Evolutionary conservation across 495 filamentous ascomycete genomes (phyloP), one percentile per base, ranked within the genome.

Genomic region (Aspergillus biplanus): DNA sequence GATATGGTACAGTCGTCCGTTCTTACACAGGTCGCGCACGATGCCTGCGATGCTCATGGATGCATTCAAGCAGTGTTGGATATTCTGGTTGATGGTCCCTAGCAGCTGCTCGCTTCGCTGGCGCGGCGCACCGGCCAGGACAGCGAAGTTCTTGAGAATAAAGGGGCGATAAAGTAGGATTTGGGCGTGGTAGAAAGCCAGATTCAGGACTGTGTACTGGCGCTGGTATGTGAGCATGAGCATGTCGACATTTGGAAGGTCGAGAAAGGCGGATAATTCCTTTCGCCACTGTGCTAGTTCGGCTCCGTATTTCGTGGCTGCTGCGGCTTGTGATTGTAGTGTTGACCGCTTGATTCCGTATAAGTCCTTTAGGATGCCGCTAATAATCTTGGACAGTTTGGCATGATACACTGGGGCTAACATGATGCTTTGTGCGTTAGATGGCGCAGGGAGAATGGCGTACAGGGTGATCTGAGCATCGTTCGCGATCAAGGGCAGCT

Each of bases 401-500:
- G 72, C 67, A 53, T 78, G 76, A 32, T 75, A 75, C 8, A 80
- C 69, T 1, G 78, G 73, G 12, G 74, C 79, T 27, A 77, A 57
- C 78, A 82, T 82, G 5, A 76, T 69, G 18, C 74, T 75, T 47
- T 80, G 76, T 1, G 64, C 62, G 12, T 62, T 67, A 11, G 69
- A 66, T 8, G 55, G 42, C 4, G 65, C 35, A 1, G 67, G 63
- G 5, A 67, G 66, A 47, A 75, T 73, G 34, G 32, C 59, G 58
- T 37, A 48, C 47, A 5, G 31, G 13, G 54, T 52, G 6, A 81
- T 67, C 33, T 79, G 74, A 1, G 53, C 55, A 63, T 84, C 81
- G 48, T 82, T 76, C 5, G 82, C 74, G 13, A 65, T 55, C 18
- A 71, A 67, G 1, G 83, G 82, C 9, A 78, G 67, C 9, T 78